Conservation (phyloP, 306 rosid genomes). For the Rosa multiflora region DNA sequence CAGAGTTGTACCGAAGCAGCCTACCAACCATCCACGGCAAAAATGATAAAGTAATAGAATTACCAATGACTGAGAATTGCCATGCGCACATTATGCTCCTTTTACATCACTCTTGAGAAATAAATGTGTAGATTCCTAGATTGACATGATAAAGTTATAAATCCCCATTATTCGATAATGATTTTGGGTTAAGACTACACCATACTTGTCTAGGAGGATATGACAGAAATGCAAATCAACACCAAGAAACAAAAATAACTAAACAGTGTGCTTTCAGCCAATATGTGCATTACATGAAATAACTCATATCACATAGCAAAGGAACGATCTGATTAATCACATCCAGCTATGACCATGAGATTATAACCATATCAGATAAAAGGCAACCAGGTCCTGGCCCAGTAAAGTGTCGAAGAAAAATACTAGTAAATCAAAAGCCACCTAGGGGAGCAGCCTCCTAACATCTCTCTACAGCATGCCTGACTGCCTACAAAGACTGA, state of each 20-base stretch:
- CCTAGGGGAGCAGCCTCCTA: not conserved
- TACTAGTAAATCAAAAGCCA: not conserved
- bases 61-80: no score
- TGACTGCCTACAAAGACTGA: constrained; percentile 37
- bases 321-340: not conserved
- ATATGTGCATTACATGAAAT: not conserved
- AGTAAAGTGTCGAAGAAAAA: not conserved
- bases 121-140: no score
- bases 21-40: not conserved
- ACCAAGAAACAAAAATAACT: not conserved
- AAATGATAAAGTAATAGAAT: not conserved
- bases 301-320: not conserved
- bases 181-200: no score
- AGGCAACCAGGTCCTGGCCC: constrained; percentile 1
- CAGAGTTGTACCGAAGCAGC: not conserved
- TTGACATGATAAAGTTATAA: no score
- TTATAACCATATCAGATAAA: constrained; percentile 3
- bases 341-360: constrained; percentile 1
- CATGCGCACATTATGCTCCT: no score
- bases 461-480: constrained; percentile 21
- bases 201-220: not conserved
- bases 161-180: no score
- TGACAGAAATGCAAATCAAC: not conserved
- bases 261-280: not conserved
- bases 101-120: no score